Evolutionary conservation across 306 rosid species (phyloP), one percentile per base, ranked within the genome.

Genomic region (Albizia julibrissin): DNA sequence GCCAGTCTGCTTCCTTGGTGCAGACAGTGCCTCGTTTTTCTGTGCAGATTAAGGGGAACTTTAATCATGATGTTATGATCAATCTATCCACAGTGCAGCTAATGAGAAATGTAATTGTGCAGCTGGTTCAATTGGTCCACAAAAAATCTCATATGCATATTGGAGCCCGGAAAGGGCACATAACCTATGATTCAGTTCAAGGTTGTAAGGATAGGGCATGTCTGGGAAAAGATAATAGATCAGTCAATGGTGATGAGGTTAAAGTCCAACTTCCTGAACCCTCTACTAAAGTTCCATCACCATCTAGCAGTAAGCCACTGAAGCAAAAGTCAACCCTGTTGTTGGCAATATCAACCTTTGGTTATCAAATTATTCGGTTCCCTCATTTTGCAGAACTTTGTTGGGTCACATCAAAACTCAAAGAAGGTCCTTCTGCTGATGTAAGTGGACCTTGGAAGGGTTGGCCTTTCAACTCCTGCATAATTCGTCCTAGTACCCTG

Each of bases 331-430:
- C 98, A 29, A 91, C 80, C 83, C 77, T 95, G 81, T 78, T 85
- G 77, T 80, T 88, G 74, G 97, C 93, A 83, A 91, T 93, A 89
- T 89, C 94, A 66, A 84, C 98, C 24, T 90, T 95, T 87, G 99
- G 99, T 69, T 92, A 89, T 87, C 99, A 95, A 84, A 90, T 95
- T 90, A 90, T 95, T 83, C 84, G 84, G 40, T 93, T 87, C 86
- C 99, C 99, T 19, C 98, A 95, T 87, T 95, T 95, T 80, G 94
- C 98, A 59, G 99, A 93, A 84, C 97, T 95, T 68, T 95, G 99
- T 84, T 93, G 98, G 99, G 87, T 93, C 88, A 95, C 99, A 6
- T 95, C 99, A 61, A 95, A 93, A 74, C 84, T 95, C 79, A 90
- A 91, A 81, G 96, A 91, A 79, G 99, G 98, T 82, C 98, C 99